Conservation (phyloP, 2,329 filamentous ascomycete genomes). For the Epichloe gansuensis region DNA sequence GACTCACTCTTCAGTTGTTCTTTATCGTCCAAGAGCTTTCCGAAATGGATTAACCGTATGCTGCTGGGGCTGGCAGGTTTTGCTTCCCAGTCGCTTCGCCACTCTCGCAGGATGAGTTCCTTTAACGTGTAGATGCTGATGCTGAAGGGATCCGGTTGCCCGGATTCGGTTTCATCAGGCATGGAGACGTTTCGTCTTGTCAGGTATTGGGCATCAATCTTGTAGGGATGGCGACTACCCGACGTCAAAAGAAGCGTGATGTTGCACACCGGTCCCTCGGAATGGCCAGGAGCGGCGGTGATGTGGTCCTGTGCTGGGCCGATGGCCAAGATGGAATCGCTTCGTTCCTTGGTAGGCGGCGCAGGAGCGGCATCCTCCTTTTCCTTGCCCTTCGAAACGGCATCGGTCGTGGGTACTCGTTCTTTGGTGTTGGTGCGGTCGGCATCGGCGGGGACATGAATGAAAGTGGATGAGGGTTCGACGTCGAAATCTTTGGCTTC, state of each 20-base stretch:
- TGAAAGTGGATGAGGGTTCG: constrained; percentile 9
- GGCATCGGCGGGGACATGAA: constrained; percentile 7
- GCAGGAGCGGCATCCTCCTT: constrained; percentile 16
- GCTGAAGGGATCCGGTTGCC: constrained; percentile 64
- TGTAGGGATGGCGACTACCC: constrained; percentile 78
- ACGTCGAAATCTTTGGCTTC: constrained; percentile 8
- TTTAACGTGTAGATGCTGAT: constrained; percentile 92
- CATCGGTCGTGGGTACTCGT: constrained; percentile 10
- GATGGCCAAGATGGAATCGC: constrained; percentile 29
- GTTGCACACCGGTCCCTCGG: constrained; percentile 39
- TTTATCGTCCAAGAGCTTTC: constrained; percentile 83
- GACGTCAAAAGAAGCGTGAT: constrained; percentile 77
- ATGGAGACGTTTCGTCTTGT: constrained; percentile 67
- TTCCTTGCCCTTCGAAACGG: constrained; percentile 22
- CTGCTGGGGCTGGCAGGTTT: constrained; percentile 77
- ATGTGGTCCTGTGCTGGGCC: constrained; percentile 32
- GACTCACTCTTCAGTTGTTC: constrained; percentile 66
- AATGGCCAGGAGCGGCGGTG: constrained; percentile 17
- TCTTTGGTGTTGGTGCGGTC: constrained; percentile 9
- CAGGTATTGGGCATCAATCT: constrained; percentile 78
- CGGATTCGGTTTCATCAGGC: constrained; percentile 48
- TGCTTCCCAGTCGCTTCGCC: constrained; percentile 84
- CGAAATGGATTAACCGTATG: constrained; percentile 86
- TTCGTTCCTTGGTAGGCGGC: constrained; percentile 19
- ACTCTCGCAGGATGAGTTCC: constrained; percentile 85